A percentile compares a stretch with the other conserved stretches of the same genome.
phyloP scores from a whole-genome alignment of 768 basidiomycete species.

The Naganishia friedmannii region DNA sequence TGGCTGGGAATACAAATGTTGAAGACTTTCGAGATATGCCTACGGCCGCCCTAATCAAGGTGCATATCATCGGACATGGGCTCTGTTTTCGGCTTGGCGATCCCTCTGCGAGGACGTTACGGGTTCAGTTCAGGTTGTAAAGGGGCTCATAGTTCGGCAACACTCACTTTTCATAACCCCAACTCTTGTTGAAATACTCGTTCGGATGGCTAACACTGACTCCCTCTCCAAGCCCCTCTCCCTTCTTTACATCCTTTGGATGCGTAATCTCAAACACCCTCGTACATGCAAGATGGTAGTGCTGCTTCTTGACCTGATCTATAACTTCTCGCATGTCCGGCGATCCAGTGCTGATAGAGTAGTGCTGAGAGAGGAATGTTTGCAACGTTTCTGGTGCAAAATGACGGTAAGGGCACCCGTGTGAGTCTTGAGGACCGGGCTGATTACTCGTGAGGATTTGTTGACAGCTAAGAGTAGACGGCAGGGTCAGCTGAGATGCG shows the following conservation, averaged over 20 bases:
- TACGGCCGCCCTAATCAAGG: not conserved
- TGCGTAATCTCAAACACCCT: constrained; percentile 95
- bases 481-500: not conserved
- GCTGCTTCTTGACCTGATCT: constrained; percentile 68
- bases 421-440: constrained; percentile 67
- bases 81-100: constrained; percentile 13
- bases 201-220: constrained; percentile 94
- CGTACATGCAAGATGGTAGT: constrained; percentile 95
- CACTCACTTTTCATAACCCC: constrained; percentile 46
- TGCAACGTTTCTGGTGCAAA: constrained; percentile 79
- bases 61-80: constrained; percentile 9
- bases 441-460: constrained; percentile 71
- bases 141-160: not conserved
- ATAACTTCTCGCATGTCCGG: constrained; percentile 79
- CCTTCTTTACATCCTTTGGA: constrained; percentile 69
- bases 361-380: constrained; percentile 59
- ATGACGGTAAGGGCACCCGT: constrained; percentile 92
- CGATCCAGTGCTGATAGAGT: constrained; percentile 59
- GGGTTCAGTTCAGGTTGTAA: not conserved
- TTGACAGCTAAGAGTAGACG: constrained; percentile 65
- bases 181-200: constrained; percentile 57
- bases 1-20: not conserved
- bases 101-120: not conserved
- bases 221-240: constrained; percentile 78
- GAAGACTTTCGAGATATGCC: not conserved